Base-by-base conservation (phyloP, 164 flowering plant species). In the Berberis thunbergii region DNA sequence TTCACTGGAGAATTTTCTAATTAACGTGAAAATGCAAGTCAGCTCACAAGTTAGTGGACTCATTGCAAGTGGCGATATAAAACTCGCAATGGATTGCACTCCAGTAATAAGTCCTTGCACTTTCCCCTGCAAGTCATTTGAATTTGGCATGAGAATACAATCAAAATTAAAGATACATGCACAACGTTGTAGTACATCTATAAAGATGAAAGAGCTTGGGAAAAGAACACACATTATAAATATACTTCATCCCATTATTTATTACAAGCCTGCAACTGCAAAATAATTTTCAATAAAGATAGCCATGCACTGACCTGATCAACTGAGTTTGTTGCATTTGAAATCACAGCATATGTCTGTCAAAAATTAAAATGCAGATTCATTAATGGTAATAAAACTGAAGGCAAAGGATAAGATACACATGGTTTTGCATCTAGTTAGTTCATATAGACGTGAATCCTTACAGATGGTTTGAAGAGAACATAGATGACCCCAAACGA, bases 81-180 rank as follows among this genome's bases (percentile, higher is more conserved):
- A 75, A 70, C 91, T 83, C 41, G 93, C 86, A 49, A 86, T 71
- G 45, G 97, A 77, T 66, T 88, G 81, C 46, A 88, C 83, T 3
- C 91, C 89, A 46, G 96, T 93, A 41, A 91, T 64, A 48, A 88
- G 80, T 72, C 95, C 96, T 75, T 91, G 97, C 49, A 87, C 82
- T 77, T 88, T 85, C n/a, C 95, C 97, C 97, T 91, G 76, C 39
- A 69, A 59, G 26, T 26, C 26, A 26, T 26, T 26, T 26, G 26
- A 26, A 26, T 26, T 26, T 26, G 26, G 26, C 26, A 26, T 26
- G 26, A 26, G 26, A 26, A 26, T 26, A 26, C 26, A 26, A 26
- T 26, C 26, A 26, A 26, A 26, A 26, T 26, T 26, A 26, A 26
- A 26, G 26, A 26, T 26, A 26, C 0, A 26, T 26, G 26, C 26